Conservation (phyloP, 257 asterid species). For the Solanum sejunctum region DNA sequence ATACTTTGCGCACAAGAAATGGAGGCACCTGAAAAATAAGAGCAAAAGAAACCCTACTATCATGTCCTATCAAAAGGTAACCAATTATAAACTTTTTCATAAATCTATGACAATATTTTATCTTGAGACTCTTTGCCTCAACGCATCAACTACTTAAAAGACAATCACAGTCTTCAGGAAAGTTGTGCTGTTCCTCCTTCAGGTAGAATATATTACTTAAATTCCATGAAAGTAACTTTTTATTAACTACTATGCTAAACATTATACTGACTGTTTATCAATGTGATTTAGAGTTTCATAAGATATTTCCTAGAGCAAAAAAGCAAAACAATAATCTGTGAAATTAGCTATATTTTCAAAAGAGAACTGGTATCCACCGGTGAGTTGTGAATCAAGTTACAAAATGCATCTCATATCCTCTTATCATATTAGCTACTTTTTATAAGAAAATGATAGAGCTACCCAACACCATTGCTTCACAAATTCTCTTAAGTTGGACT, state of each 20-base stretch:
- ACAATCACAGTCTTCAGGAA: background rate
- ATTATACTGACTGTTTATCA: background rate
- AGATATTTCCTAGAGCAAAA: background rate
- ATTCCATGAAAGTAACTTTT: background rate
- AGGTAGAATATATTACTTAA: background rate
- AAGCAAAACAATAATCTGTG: background rate
- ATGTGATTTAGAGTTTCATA: background rate
- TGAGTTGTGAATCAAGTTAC: background rate
- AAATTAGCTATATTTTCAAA: background rate
- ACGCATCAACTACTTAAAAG: background rate
- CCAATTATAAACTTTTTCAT: background rate
- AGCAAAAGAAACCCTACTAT: background rate
- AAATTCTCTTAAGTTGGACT: background rate
- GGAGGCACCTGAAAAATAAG: constrained; percentile 80
- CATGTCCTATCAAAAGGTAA: background rate
- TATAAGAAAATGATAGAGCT: background rate
- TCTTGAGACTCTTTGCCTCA: background rate
- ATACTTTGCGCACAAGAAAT: constrained; percentile 82
- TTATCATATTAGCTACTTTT: background rate
- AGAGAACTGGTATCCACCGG: background rate
- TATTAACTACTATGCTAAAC: background rate
- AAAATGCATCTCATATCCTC: background rate
- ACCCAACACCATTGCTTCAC: background rate
- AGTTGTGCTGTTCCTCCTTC: background rate
- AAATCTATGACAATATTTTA: background rate